A percentile compares a stretch with the other conserved stretches of the same genome.
These are phyloP conservation scores for Yarrowia alimentaria DNA, from an alignment of 805 yeast species.

Conservation along the genomic window DNA sequence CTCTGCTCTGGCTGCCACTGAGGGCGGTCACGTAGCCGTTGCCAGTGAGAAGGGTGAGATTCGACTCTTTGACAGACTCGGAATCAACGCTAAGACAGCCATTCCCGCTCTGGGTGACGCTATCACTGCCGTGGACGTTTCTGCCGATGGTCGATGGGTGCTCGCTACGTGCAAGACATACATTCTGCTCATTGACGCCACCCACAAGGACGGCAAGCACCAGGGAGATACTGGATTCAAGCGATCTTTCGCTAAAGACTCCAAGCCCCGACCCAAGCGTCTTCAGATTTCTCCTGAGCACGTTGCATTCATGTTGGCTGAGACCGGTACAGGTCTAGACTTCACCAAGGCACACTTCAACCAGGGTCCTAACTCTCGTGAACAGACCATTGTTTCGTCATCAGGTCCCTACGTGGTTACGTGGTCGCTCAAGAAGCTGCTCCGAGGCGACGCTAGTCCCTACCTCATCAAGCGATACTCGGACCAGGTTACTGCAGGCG, in stretches of 20 bases:
- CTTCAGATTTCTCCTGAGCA: constrained; percentile 71
- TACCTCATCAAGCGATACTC: constrained; percentile 64
- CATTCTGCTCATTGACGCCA: constrained; percentile 65
- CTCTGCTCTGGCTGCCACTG: constrained; percentile 66
- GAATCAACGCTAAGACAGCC: constrained; percentile 71
- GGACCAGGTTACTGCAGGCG: constrained; percentile 66
- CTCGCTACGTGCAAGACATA: constrained; percentile 76
- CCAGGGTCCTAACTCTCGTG: constrained; percentile 61
- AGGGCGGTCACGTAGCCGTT: constrained; percentile 68
- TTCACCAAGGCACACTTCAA: constrained; percentile 80
- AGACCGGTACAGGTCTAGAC: constrained; percentile 49
- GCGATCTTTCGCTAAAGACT: constrained; percentile 60
- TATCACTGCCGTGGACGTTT: constrained; percentile 62
- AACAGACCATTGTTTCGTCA: constrained; percentile 70
- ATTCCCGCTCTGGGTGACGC: constrained; percentile 83
- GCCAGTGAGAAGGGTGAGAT: constrained; percentile 76
- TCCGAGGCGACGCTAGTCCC: constrained; percentile 52
- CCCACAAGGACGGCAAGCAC: constrained; percentile 60
- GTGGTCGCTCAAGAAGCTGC: constrained; percentile 68
- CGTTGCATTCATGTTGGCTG: constrained; percentile 56
- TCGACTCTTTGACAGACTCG: constrained; percentile 67
- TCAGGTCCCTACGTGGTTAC: constrained; percentile 79
- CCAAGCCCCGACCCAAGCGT: constrained; percentile 67
- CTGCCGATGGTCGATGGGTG: constrained; percentile 79
- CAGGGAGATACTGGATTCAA: constrained; percentile 62